Evolutionary conservation across 495 filamentous ascomycete species (phyloP).

Genomic region (Penicillium mononematosum): DNA sequence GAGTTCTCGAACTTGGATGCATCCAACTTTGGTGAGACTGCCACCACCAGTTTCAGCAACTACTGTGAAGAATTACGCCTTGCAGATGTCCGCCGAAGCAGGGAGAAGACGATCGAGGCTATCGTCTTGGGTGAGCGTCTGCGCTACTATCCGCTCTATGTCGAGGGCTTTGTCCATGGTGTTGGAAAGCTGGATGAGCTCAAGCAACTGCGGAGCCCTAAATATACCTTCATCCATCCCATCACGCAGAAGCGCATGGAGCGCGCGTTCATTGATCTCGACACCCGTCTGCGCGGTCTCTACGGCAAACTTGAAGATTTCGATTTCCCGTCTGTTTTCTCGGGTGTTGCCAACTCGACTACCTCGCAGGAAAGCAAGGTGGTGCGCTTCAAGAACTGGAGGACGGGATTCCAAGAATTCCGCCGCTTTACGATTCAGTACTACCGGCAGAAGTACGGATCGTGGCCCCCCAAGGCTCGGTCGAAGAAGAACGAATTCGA

Average conservation of each 20-base stretch:
- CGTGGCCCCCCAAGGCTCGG: conserved; percentile 89
- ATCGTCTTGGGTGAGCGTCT: conserved; percentile 85
- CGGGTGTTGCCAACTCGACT: conserved; percentile 80
- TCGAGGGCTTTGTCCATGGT: conserved; percentile 89
- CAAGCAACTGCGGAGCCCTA: conserved; percentile 61
- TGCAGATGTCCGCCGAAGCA: conserved; percentile 75
- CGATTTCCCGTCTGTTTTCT: conserved; percentile 87
- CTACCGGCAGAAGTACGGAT: conserved; percentile 81
- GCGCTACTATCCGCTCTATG: conserved; percentile 77
- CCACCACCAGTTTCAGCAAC: conserved; percentile 68
- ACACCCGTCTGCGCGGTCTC: conserved; percentile 62
- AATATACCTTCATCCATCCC: conserved; percentile 64
- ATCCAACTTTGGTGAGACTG: conserved; percentile 78
- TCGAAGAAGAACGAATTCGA: conserved; percentile 92
- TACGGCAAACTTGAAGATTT: conserved; percentile 73
- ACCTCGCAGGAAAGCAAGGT: conserved; percentile 68
- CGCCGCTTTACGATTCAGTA: conserved; percentile 71
- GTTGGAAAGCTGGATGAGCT: conserved; percentile 84
- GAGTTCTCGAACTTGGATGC: conserved; percentile 80
- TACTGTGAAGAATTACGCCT: conserved; percentile 74
- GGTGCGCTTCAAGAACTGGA: conserved; percentile 84
- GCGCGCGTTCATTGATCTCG: conserved; percentile 75
- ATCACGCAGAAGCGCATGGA: conserved; percentile 77
- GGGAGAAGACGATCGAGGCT: conserved; percentile 88
- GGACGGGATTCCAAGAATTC: conserved; percentile 66